phyloP scores from a whole-genome alignment of 2,329 filamentous ascomycete species.

The Achaetomium macrosporum region DNA sequence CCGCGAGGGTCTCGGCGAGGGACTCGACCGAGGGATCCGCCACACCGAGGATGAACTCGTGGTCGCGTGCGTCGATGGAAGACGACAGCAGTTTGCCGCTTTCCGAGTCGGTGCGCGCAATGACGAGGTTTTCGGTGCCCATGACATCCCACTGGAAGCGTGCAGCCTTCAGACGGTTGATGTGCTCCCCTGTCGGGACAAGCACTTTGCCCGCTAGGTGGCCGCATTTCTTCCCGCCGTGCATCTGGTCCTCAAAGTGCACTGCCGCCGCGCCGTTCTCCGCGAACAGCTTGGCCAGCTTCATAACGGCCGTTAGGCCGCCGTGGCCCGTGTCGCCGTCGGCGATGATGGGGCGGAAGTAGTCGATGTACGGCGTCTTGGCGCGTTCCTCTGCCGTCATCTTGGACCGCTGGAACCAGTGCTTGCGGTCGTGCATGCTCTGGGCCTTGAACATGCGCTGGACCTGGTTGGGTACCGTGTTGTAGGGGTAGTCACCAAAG shows the following conservation, averaged over 20 bases:
- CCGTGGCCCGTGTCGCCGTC: conserved; percentile 96
- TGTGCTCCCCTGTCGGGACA: conserved; percentile 89
- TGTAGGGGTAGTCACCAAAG: conserved; percentile 98
- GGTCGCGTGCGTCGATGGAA: conserved; percentile 87
- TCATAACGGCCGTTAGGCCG: conserved; percentile 85
- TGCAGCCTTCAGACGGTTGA: conserved; percentile 86
- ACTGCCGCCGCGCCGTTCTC: conserved; percentile 95
- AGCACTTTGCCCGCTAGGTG: conserved; percentile 95
- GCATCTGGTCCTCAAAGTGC: conserved; percentile 96
- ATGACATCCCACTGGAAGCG: conserved; percentile 98
- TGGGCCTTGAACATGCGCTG: conserved; percentile 95
- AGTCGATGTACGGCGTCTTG: conserved; percentile 79
- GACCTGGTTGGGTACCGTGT: conserved; percentile 97
- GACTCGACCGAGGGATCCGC: conserved; percentile 68
- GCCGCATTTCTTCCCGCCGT: conserved; percentile 97
- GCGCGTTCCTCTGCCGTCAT: conserved; percentile 67
- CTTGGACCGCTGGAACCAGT: conserved; percentile 80
- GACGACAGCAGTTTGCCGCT: conserved; percentile 86
- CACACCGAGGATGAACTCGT: conserved; percentile 92
- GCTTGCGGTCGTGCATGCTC: conserved; percentile 92
- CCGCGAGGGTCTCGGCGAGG: conserved; percentile 80
- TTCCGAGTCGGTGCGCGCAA: conserved; percentile 93
- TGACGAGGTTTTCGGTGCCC: conserved; percentile 90
- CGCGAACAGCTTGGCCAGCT: conserved; percentile 94
- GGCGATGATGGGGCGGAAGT: conserved; percentile 88